Conservation (phyloP, 2,329 filamentous ascomycete genomes). For the Cryphonectria nitschkei region DNA sequence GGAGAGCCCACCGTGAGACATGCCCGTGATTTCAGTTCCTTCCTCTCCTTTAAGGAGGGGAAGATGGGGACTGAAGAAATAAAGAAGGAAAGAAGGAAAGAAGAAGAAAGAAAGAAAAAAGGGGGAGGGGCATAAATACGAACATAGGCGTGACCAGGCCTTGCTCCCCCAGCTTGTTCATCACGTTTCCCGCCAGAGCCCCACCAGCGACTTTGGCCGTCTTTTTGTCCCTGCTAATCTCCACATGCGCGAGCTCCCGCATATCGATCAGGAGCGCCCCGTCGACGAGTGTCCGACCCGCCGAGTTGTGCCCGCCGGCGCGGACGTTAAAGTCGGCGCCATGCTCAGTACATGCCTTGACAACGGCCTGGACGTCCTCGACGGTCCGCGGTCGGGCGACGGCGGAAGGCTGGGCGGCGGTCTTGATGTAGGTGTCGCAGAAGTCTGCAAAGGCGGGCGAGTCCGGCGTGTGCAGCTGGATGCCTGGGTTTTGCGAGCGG, state of each 20-base stretch:
- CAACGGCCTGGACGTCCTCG: slow-evolving; percentile 11
- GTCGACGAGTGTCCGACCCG: background rate
- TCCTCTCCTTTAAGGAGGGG: background rate
- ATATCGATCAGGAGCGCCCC: slow-evolving; percentile 15
- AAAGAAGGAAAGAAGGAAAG: background rate
- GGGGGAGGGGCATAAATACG: background rate
- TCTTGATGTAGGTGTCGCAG: background rate
- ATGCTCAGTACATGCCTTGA: slow-evolving; percentile 6
- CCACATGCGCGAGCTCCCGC: slow-evolving; percentile 16
- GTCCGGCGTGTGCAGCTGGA: background rate
- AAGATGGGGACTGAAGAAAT: background rate
- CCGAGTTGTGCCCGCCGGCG: slow-evolving; percentile 16
- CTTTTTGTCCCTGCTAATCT: slow-evolving; percentile 18
- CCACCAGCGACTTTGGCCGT: slow-evolving; percentile 43
- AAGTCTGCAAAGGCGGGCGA: slow-evolving; percentile 1
- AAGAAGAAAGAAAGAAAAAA: background rate
- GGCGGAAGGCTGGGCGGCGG: slow-evolving; percentile 4
- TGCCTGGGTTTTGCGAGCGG: background rate
- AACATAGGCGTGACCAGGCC: slow-evolving; percentile 36
- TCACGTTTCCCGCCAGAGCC: slow-evolving; percentile 37
- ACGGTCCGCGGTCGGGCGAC: slow-evolving; percentile 12
- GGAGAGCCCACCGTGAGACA: background rate
- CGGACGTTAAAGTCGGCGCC: slow-evolving; percentile 16
- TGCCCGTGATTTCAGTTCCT: background rate
- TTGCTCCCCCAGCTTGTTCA: slow-evolving; percentile 34